phyloP scores from a whole-genome alignment of 2,329 filamentous ascomycete genomes.

The Magnaporthales sp. region DNA sequence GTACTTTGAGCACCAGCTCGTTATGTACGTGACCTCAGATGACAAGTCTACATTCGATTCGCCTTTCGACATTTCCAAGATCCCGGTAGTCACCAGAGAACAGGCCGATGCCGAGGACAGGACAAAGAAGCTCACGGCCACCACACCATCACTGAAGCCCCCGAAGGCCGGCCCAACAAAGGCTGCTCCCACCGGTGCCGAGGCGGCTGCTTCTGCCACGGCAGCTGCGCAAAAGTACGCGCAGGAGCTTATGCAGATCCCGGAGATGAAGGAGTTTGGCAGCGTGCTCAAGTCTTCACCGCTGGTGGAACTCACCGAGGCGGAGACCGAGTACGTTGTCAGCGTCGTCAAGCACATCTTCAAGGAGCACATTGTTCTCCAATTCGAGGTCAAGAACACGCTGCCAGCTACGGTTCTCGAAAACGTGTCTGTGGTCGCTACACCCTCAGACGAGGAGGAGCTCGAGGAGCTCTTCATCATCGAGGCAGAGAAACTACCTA shows the following conservation, averaged over 20 bases:
- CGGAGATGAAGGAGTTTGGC: constrained; percentile 86
- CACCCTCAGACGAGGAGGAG: constrained; percentile 73
- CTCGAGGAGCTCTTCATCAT: constrained; percentile 91
- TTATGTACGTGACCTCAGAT: constrained; percentile 92
- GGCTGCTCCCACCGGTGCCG: constrained; percentile 57
- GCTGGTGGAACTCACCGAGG: constrained; percentile 84
- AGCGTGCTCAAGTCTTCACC: constrained; percentile 84
- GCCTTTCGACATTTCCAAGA: constrained; percentile 83
- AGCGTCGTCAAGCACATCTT: constrained; percentile 93
- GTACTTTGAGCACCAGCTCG: constrained; percentile 92
- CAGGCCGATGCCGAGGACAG: constrained; percentile 94
- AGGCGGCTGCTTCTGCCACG: constrained; percentile 66
- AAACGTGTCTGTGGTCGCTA: constrained; percentile 75
- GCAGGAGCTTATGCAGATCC: constrained; percentile 78
- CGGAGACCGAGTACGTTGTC: constrained; percentile 96
- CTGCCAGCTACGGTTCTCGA: constrained; percentile 83
- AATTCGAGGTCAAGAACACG: constrained; percentile 98
- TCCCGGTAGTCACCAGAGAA: constrained; percentile 90
- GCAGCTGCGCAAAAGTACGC: constrained; percentile 83
- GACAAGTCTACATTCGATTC: constrained; percentile 76
- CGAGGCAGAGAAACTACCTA: constrained; percentile 70
- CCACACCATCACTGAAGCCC: constrained; percentile 87
- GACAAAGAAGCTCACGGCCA: constrained; percentile 92
- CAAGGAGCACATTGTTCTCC: constrained; percentile 91
- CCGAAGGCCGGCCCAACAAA: constrained; percentile 75